Base-by-base conservation (phyloP, 2,329 filamentous ascomycete genomes). In the Ophiostoma quercus region DNA sequence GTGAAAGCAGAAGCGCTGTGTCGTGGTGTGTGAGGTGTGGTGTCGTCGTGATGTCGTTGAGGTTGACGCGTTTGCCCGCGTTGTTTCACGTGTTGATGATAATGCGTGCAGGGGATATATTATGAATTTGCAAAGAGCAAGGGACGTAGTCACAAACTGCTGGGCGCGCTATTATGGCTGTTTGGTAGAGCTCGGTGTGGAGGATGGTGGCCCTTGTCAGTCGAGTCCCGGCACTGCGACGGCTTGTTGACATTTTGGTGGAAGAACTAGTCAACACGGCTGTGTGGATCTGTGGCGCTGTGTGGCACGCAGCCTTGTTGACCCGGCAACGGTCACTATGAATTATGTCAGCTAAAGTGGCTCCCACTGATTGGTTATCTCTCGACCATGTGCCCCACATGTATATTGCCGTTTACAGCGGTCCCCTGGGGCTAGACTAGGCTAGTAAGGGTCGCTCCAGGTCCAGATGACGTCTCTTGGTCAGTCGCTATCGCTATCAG, bases 191-290 rank as follows among this genome's bases (percentile, higher is more conserved):
- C 57, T 62, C 12, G 25, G 57, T 62, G 12, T 63, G 29, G 60
- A 65, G 34, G 29, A 65, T 3, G 62, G 62, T 37, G 32, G 62
- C 62, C 62, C 62, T 37, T 37, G 62, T 39, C 62, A 65, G n/a
- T n/a, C 62, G 8, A 39, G 62, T 65, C 32, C 62, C 62, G 62
- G 34, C 14, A 3, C 22, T 29, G 65, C 12, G 8, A 3, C 37
- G 54, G 67, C 57, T 63, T 68, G 67, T 68, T 68, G 67, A 68
- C 67, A 68, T 51, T 68, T 43, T 57, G 57, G 57, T 65, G 57
- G 14, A 29, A 62, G 25, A 32, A 63, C 47, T 57, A 47, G 43
- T 69, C 68, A 69, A 66, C 68, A 69, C 22, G 68, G 68, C 34
- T 7, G 37, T 29, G 65, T 66, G 37, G 39, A 25, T 39, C 8